phyloP scores from a whole-genome alignment of 306 rosid genomes.

The Rubus idaeus region DNA sequence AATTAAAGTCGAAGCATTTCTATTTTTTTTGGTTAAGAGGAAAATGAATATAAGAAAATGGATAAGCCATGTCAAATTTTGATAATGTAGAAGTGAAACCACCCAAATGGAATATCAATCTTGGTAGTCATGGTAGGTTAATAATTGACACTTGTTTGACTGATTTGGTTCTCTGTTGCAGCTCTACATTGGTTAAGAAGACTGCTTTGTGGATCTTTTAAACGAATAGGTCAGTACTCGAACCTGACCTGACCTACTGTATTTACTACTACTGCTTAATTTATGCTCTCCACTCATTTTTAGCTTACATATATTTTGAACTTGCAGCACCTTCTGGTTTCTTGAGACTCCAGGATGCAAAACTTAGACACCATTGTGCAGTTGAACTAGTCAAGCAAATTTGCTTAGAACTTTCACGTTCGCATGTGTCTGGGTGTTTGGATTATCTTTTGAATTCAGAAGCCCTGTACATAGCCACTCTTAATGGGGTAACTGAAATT shows the following conservation, averaged over 20 bases:
- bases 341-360: slow-evolving; percentile 38
- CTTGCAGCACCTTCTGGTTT: slow-evolving; percentile 46
- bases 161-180: slow-evolving; percentile 1
- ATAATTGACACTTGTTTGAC: background rate
- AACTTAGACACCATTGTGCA: slow-evolving; percentile 41
- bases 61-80: background rate
- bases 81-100: background rate
- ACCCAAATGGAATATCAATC: background rate
- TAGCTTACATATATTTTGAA: background rate
- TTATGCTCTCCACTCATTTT: background rate
- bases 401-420: slow-evolving; percentile 28
- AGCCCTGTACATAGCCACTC: slow-evolving; percentile 27
- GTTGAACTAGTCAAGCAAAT: slow-evolving; percentile 35
- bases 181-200: slow-evolving; percentile 7
- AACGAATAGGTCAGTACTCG: background rate
- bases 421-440: slow-evolving; percentile 23
- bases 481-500: slow-evolving; percentile 50
- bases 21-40: background rate
- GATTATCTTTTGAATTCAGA: slow-evolving; percentile 25
- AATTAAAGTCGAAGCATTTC: background rate
- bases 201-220: slow-evolving; percentile 10
- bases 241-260: background rate
- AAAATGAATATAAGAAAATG: background rate
- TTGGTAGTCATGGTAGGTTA: background rate
- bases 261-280: background rate